Base-by-base conservation (phyloP, 192 early-diverging fungal species). In the Radiomyces spectabilis region DNA sequence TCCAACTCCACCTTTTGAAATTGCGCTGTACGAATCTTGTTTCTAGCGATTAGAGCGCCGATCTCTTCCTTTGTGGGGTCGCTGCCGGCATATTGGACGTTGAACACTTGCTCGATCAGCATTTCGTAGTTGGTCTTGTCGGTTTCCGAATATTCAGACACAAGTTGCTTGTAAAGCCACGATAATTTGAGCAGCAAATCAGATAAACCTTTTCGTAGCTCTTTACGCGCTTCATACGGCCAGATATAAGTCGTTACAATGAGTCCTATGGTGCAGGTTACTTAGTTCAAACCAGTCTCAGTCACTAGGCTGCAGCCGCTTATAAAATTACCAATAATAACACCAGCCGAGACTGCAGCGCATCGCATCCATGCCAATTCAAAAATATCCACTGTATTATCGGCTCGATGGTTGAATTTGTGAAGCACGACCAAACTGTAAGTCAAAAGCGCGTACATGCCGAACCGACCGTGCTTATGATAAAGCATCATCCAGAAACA, bases 161-260 rank as follows among this genome's bases (percentile, higher is more conserved):
- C n/a, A n/a, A 88, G 71, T 19, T 75, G 71, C 29, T 78, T 80
- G 63, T 89, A 89, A 0, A 89, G 74, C 59, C 79, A 68, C 3
- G 77, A 76, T 41, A 85, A 78, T 16, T 81, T 79, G 27, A 89
- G 66, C 34, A 91, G 54, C 41, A 85, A 72, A 59, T 81, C 77
- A 51, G 81, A 83, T 39, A 89, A 58, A 2, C 84, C 87, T 57
- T 85, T 76, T 19, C 89, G 80, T 29, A 89, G 66, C 16, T 86
- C 82, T 21, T 78, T 79, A 18, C 89, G 77, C 0, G 89, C 89
- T 55, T 88, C 86, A 41, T 82, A 89, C 0, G 89, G 88, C 86
- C 86, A 91, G 27, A 86, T 66, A 69, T 84, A 88, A 53, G 72
- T 68, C 1, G 85, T 86, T 0, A 78, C 71, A 9, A 74, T 41